Conservation (phyloP, 768 basidiomycete species). For the Rhizopogon vesiculosus region DNA sequence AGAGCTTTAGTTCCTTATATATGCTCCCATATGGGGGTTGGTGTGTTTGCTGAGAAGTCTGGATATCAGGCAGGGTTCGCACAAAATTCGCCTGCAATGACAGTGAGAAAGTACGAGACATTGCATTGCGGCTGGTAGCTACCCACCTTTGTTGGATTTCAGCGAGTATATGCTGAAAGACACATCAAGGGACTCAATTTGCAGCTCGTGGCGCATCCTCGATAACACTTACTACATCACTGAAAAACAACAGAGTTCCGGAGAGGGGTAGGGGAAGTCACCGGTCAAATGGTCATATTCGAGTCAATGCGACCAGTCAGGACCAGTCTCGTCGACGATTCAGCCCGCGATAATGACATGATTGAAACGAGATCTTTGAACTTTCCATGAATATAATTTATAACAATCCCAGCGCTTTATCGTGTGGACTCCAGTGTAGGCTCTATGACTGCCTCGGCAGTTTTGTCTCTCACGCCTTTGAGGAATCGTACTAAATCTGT, state of each 20-base stretch:
- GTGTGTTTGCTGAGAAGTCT: neutral
- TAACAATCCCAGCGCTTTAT: neutral
- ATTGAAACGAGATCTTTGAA: neutral
- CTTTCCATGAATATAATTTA: neutral
- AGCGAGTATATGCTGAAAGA: too few relatives aligned
- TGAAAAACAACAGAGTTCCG: too few relatives aligned
- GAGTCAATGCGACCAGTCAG: too few relatives aligned
- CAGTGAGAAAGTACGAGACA: neutral
- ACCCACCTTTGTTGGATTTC: neutral
- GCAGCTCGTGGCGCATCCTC: too few relatives aligned
- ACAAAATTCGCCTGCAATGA: neutral
- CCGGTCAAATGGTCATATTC: too few relatives aligned
- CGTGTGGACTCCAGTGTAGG: neutral
- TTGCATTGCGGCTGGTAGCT: neutral
- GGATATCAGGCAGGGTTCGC: neutral
- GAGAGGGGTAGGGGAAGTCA: too few relatives aligned
- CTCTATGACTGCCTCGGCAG: constrained; percentile 38
- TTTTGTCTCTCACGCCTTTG: constrained; percentile 67
- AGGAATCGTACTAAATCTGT: constrained; percentile 75
- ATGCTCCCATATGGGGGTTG: neutral
- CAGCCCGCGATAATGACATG: too few relatives aligned
- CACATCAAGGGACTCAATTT: too few relatives aligned
- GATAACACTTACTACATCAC: too few relatives aligned
- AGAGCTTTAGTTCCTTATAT: too few relatives aligned
- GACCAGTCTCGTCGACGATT: too few relatives aligned